Evolutionary conservation across 208 protist species (phyloP), one percentile per base, ranked within the genome.

Genomic region (Trypanosomatidae sp.): DNA sequence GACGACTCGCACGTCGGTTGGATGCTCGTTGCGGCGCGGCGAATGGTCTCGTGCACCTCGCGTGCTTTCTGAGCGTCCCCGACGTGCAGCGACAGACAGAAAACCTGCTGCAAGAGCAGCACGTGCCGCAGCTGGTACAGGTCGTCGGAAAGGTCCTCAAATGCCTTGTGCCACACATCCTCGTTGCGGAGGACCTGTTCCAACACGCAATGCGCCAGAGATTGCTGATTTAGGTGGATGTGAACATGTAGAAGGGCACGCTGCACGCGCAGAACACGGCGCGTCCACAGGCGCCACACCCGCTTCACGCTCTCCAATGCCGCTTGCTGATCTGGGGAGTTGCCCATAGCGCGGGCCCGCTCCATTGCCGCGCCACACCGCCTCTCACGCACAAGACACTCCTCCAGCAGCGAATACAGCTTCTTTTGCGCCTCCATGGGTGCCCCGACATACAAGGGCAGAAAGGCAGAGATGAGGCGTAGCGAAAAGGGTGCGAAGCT

Each of bases 401-500:
- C 77, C 43, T 75, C 79, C 43, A 95, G 71, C 17, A 97, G 77
- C n/a, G 56, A 64, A 47, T 90, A 87, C 44, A 95, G 72, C 28
- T 79, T 80, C 15, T 83, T 72, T 66, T 91, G 83, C 3, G 90
- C 78, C 56, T 90, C 88, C 69, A 81, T 88, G 1, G 79, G 52
- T 44, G 76, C 79, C 28, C 85, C 86, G 9, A 82, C 71, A 56
- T 94, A 91, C 50, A 84, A 67, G 17, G 92, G 92, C 41, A 97
- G 55, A 50, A 93, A 66, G 17, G 90, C 90, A 0, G 79, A 68
- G 25, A 94, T 58, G 74, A 95, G 87, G 9, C 83, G 83, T 30
- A 97, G 77, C 0, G 92, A 97, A 82, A 97, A 97, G 15, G 92
- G 92, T 15, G 83, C 91, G 43, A 93, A 72, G 71, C 82, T 90